Evolutionary conservation across 2,329 filamentous ascomycete species (phyloP).

Genomic region (Aspergillus texensis): DNA sequence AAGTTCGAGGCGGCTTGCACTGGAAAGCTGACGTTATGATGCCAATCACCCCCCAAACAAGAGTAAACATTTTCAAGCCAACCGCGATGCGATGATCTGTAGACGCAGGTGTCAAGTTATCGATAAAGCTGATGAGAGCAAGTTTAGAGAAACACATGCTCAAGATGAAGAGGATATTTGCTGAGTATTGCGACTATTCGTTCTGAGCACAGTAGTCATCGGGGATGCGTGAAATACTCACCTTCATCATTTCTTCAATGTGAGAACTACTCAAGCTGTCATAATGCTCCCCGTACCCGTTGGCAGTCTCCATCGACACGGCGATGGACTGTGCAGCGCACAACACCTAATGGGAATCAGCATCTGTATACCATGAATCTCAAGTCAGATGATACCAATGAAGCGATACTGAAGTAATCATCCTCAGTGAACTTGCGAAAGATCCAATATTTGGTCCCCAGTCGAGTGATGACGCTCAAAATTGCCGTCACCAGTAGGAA

Average conservation of each 20-base stretch:
- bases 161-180: constrained; percentile 25
- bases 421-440: constrained; percentile 26
- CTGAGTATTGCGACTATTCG: constrained; percentile 25
- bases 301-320: constrained; percentile 24
- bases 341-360: constrained; percentile 8
- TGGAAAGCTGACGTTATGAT: constrained; percentile 24
- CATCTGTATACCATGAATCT: neutral
- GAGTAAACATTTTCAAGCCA: constrained; percentile 15
- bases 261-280: constrained; percentile 11
- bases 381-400: constrained; percentile 19
- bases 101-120: constrained; percentile 23
- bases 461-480: constrained; percentile 26
- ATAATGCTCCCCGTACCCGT: constrained; percentile 28
- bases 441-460: constrained; percentile 29
- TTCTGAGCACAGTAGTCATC: neutral
- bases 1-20: constrained; percentile 21
- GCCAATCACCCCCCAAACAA: constrained; percentile 20
- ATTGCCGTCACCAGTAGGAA: constrained; percentile 30
- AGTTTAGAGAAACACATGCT: constrained; percentile 29
- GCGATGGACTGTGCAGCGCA: constrained; percentile 26
- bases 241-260: constrained; percentile 24
- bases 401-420: constrained; percentile 24
- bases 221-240: neutral
- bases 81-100: constrained; percentile 22
- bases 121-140: constrained; percentile 28